A percentile compares a stretch with the other conserved stretches of the same genome.
phyloP scores from a whole-genome alignment of 2,329 filamentous ascomycete species.

The Colletotrichum sp. region DNA sequence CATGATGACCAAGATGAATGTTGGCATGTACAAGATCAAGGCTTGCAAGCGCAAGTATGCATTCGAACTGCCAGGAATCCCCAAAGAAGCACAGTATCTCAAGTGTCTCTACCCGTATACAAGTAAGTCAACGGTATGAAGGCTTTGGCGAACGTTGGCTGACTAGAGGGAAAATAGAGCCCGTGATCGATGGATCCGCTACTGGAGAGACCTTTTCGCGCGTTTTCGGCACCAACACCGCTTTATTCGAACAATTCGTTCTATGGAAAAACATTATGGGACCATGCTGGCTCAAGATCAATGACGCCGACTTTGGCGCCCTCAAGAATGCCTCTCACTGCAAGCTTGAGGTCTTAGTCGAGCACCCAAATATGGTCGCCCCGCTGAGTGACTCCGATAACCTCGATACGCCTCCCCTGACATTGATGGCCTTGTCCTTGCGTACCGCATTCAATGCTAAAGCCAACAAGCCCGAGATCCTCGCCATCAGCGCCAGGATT shows the following conservation, averaged over 20 bases:
- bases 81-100: slow-evolving; percentile 88
- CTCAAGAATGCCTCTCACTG: slow-evolving; percentile 96
- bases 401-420: slow-evolving; percentile 83
- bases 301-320: slow-evolving; percentile 80
- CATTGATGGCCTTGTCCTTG: slow-evolving; percentile 93
- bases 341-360: slow-evolving; percentile 87
- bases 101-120: slow-evolving; percentile 97
- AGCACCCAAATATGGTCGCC: slow-evolving; percentile 78
- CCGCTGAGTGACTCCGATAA: slow-evolving; percentile 79
- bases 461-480: slow-evolving; percentile 95
- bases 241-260: slow-evolving; percentile 97
- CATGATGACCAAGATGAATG: slow-evolving; percentile 86
- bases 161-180: slow-evolving; percentile 49
- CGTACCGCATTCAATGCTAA: slow-evolving; percentile 88
- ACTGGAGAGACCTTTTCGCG: slow-evolving; percentile 91
- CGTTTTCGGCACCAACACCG: slow-evolving; percentile 91
- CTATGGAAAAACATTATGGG: slow-evolving; percentile 99
- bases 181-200: slow-evolving; percentile 71
- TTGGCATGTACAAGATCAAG: slow-evolving; percentile 94
- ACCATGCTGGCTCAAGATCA: slow-evolving; percentile 94
- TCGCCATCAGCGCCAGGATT: slow-evolving; percentile 88
- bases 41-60: slow-evolving; percentile 89
- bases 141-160: slow-evolving; percentile 8
- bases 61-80: slow-evolving; percentile 87
- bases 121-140: slow-evolving; percentile 52